Percentiles rank a stretch among this genome's conserved stretches.
Conservation (phyloP, 345 rosid species). For the Brassica juncea region DNA sequence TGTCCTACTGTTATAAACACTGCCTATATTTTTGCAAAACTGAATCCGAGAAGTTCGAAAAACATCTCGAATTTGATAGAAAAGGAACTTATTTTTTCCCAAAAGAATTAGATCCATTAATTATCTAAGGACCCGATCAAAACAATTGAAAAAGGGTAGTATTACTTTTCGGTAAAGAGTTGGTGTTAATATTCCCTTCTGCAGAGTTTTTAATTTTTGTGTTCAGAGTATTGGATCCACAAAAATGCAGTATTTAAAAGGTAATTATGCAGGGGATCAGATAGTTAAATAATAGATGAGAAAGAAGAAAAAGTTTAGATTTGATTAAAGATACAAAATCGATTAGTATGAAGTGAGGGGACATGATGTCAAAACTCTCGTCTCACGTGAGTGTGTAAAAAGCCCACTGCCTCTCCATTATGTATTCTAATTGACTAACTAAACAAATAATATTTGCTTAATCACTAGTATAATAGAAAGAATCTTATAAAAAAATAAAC, state of each 20-base stretch:
- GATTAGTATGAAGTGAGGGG: slow-evolving; percentile 10
- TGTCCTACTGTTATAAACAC: neutral
- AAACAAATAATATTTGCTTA: slow-evolving; percentile 4
- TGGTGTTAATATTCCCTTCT: slow-evolving; percentile 36
- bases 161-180: slow-evolving; percentile 32
- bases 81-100: neutral
- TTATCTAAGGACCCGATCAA: slow-evolving; percentile 3
- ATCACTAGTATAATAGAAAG: neutral
- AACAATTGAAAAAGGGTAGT: neutral
- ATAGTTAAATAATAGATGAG: slow-evolving; percentile 4
- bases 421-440: neutral
- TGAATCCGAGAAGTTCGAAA: neutral
- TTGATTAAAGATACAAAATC: slow-evolving; percentile 23
- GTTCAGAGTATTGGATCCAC: slow-evolving; percentile 43
- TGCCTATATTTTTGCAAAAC: slow-evolving; percentile 9
- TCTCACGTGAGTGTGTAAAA: slow-evolving; percentile 41
- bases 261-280: slow-evolving; percentile 37
- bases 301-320: slow-evolving; percentile 11
- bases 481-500: neutral
- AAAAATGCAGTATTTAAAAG: slow-evolving; percentile 37
- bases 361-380: slow-evolving; percentile 42
- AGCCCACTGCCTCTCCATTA: slow-evolving; percentile 26
- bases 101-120: slow-evolving; percentile 18
- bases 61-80: too few species aligned
- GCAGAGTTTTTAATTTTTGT: slow-evolving; percentile 36